Evolutionary conservation across 2,329 filamentous ascomycete species (phyloP), one percentile per base, ranked within the genome.

Genomic region (Aspergillus brasiliensis): DNA sequence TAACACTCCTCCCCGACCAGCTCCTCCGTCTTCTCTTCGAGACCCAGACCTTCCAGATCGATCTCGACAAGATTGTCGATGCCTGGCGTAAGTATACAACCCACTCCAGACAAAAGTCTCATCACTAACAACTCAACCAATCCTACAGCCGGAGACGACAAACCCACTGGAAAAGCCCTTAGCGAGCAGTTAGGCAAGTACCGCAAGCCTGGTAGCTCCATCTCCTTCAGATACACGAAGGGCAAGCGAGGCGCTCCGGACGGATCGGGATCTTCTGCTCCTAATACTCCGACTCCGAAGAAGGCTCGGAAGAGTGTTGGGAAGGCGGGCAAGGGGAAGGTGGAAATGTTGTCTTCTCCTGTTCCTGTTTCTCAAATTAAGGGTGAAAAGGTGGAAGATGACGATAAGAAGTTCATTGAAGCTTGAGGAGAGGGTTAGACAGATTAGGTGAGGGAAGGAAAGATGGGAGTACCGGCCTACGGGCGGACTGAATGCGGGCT

Each of bases 11-110:
- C 28, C 28, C 8, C 38, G n/a, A 19, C n/a, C 46, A 57, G 55
- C 42, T 57, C 31, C 47, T 48, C 44, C 28, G 34, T 5, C 31
- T 51, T n/a, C 42, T 57, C 8, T 51, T 57, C 34, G 47, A 57
- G 10, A 57, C 55, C 21, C 55, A 57, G 13, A 28, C 21, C 10
- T 40, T 57, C 44, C 27, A 21, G 8, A 48, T 57, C 31, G 46
- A 57, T 21, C 46, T 51, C 5, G 37, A 57, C 21, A 57, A 57
- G 8, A 40, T 51, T 15, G 21, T 38, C 31, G 21, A 57, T 8
- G 44, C 46, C 15, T 57, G 55, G 55, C 55, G 55, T 57, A 57
- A 57, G 55, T 13, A 28, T 15, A 21, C 21, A 8, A 8, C 23
- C 46, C 11, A 21, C 21, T 13, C 15, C 28, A 11, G 8, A 1